These are phyloP conservation scores for Silene latifolia DNA, from an alignment of 148 eudicot species.

Conservation along the genomic window DNA sequence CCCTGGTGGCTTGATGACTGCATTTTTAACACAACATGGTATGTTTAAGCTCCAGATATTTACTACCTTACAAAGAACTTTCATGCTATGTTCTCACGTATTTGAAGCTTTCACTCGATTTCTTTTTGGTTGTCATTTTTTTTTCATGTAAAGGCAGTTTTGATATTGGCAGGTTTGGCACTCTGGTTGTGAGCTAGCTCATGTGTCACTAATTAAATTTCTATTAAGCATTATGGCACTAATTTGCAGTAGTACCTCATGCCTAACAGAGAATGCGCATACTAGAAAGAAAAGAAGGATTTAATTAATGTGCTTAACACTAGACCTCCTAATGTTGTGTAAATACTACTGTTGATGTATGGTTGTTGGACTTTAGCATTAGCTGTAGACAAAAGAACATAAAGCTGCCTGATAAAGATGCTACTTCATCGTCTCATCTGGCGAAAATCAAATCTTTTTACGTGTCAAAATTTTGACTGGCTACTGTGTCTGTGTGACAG, in stretches of 20 bases:
- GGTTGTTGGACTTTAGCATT: neutral
- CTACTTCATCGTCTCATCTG: neutral
- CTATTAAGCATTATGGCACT: no score
- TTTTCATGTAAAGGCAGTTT: no score
- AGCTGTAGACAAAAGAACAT: neutral
- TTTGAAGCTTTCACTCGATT: neutral
- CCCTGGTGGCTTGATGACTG: conserved; percentile 96
- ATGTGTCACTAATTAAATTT: no score
- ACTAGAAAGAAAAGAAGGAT: no score
- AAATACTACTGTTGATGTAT: neutral
- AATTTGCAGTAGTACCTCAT: no score
- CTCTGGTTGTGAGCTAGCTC: no score
- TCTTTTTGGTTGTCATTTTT: neutral
- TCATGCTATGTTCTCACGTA: neutral
- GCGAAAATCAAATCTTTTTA: neutral
- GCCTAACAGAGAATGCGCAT: no score
- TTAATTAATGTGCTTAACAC: neutral
- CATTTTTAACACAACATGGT: conserved; percentile 87
- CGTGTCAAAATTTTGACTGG: conserved; percentile 9
- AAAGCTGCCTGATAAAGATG: neutral
- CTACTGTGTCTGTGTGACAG: conserved; percentile 33
- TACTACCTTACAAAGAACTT: neutral
- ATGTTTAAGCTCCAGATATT: conserved; percentile 26
- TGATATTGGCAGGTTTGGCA: no score
- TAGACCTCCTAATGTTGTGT: neutral